phyloP scores from a whole-genome alignment of 2,329 filamentous ascomycete genomes.

The Monilinia vaccinii-corymbosi region DNA sequence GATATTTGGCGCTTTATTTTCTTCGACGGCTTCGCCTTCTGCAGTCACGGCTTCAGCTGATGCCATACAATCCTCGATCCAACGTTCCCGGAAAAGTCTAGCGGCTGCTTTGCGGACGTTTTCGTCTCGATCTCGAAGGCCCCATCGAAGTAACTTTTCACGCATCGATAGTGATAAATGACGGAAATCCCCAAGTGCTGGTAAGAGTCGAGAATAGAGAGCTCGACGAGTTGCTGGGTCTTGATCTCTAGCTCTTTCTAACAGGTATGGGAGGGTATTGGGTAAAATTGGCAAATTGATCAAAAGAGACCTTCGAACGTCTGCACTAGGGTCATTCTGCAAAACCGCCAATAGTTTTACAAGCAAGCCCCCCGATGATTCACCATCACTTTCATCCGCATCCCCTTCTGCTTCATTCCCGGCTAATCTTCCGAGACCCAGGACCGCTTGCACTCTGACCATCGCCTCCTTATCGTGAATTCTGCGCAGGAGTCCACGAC shows the following conservation, averaged over 20 bases:
- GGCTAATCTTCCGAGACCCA: constrained; percentile 79
- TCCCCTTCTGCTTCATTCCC: constrained; percentile 67
- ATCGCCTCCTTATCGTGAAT: constrained; percentile 91
- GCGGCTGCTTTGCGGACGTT: constrained; percentile 87
- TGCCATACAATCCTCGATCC: constrained; percentile 91
- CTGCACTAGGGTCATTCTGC: constrained; percentile 88
- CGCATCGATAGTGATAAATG: constrained; percentile 88
- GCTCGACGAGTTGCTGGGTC: constrained; percentile 77
- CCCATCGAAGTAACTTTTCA: constrained; percentile 93
- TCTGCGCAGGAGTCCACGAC: constrained; percentile 70
- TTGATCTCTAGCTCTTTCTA: constrained; percentile 84
- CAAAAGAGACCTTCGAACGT: constrained; percentile 80
- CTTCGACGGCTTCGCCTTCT: constrained; percentile 37
- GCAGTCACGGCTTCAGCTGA: constrained; percentile 49
- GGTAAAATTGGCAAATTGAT: constrained; percentile 84
- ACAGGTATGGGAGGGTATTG: constrained; percentile 71
- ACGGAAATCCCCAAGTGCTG: constrained; percentile 85
- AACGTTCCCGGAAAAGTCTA: constrained; percentile 84
- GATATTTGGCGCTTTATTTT: constrained; percentile 57
- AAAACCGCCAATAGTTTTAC: constrained; percentile 80
- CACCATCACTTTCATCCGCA: constrained; percentile 60
- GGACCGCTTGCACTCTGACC: constrained; percentile 83
- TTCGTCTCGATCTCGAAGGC: constrained; percentile 86
- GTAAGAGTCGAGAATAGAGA: constrained; percentile 79
- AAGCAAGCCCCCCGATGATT: constrained; percentile 60